Percentiles rank a stretch among this genome's conserved stretches.
These are phyloP conservation scores for Phaffia rhodozyma DNA, from an alignment of 1,284 basidiomycete genomes.

Conservation along the genomic window DNA sequence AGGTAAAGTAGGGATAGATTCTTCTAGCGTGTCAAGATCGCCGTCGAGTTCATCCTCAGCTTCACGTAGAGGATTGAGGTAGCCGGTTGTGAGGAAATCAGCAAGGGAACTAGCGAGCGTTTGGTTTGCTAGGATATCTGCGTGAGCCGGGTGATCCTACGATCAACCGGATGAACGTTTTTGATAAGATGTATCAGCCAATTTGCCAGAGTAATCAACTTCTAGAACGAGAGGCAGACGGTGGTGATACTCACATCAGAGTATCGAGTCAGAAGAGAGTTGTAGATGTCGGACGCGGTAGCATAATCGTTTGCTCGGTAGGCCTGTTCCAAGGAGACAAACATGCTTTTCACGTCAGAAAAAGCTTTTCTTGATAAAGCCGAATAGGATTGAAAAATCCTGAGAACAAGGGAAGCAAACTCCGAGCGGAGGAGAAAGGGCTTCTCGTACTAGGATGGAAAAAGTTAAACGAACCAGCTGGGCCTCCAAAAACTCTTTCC, in stretches of 20 bases:
- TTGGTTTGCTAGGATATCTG: slow-evolving; percentile 4
- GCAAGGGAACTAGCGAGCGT: slow-evolving; percentile 6
- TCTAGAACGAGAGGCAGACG: too few species aligned
- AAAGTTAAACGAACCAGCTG: slow-evolving; percentile 11
- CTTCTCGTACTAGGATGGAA: background rate
- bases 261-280: slow-evolving; percentile 5
- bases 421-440: background rate
- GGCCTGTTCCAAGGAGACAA: background rate
- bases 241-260: background rate
- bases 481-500: slow-evolving; percentile 8
- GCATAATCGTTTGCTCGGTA: slow-evolving; percentile 7
- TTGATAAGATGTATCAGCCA: background rate
- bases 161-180: background rate
- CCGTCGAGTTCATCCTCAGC: background rate
- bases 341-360: background rate
- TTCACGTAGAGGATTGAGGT: slow-evolving; percentile 6
- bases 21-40: slow-evolving; percentile 15
- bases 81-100: slow-evolving; percentile 7
- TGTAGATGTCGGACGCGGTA: slow-evolving; percentile 9
- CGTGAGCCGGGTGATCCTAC: slow-evolving; percentile 9
- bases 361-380: too few species aligned
- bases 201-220: too few species aligned
- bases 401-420: background rate
- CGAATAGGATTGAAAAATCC: too few species aligned
- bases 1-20: slow-evolving; percentile 8